Conservation (phyloP, 306 rosid genomes). For the Delonix regia region DNA sequence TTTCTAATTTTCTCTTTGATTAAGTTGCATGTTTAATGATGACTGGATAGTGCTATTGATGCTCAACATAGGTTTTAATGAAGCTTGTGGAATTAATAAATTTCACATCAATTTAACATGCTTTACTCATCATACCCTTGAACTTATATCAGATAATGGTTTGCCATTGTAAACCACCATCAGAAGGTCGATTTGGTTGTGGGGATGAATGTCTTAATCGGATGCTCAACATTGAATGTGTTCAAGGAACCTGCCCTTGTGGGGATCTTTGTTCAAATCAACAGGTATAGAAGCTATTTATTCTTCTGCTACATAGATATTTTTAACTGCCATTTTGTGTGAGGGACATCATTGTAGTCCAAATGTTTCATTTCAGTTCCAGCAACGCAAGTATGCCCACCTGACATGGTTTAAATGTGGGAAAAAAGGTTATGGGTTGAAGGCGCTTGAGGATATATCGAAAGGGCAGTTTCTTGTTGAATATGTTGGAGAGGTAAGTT, state of each 20-base stretch:
- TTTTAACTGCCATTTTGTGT: constrained; percentile 27
- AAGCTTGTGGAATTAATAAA: constrained; percentile 19
- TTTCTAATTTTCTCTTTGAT: constrained; percentile 28
- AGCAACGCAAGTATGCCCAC: constrained; percentile 79
- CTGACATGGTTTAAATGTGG: constrained; percentile 83
- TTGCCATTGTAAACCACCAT: constrained; percentile 77
- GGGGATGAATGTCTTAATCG: constrained; percentile 96
- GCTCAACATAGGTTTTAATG: constrained; percentile 14
- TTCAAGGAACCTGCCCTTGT: constrained; percentile 92
- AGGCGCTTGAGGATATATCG: constrained; percentile 60
- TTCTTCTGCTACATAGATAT: constrained; percentile 19
- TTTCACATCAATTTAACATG: neutral
- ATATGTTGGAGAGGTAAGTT: constrained; percentile 96
- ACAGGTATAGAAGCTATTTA: constrained; percentile 65
- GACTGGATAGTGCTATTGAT: neutral
- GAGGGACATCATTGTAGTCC: constrained; percentile 38
- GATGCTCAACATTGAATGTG: constrained; percentile 91
- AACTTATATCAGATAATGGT: constrained; percentile 82
- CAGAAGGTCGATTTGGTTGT: constrained; percentile 74
- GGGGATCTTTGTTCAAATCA: constrained; percentile 90
- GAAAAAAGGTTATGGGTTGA: constrained; percentile 95
- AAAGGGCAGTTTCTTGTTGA: constrained; percentile 91
- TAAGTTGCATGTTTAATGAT: constrained; percentile 26
- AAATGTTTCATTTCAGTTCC: constrained; percentile 74
- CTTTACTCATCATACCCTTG: constrained; percentile 31